A percentile compares a stretch with the other conserved stretches of the same genome.
Conservation (phyloP, 495 filamentous ascomycete genomes). For the Podospora didyma region DNA sequence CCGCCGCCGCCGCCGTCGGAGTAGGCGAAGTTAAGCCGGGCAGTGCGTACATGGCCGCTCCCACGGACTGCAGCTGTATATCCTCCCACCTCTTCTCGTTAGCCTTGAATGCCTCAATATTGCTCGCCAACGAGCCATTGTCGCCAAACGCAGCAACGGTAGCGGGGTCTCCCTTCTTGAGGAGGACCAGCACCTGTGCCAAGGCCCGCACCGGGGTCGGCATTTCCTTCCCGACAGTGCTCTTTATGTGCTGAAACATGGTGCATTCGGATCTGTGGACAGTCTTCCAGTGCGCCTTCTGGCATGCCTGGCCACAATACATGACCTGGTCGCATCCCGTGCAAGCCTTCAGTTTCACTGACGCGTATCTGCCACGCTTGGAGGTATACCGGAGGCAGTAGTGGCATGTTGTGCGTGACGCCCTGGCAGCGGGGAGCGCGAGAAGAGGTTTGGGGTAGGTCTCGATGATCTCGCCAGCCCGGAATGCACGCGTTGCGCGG, state of each 20-base stretch:
- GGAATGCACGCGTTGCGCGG: constrained; percentile 27
- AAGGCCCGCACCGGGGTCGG: constrained; percentile 46
- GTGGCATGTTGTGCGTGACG: constrained; percentile 36
- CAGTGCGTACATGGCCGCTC: constrained; percentile 34
- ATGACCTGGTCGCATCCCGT: constrained; percentile 42
- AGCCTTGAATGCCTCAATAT: constrained; percentile 27
- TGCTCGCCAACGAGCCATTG: constrained; percentile 30
- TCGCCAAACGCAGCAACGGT: constrained; percentile 23
- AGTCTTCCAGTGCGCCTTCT: constrained; percentile 51
- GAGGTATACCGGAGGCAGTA: constrained; percentile 39
- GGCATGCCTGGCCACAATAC: constrained; percentile 54
- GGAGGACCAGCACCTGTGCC: constrained; percentile 39
- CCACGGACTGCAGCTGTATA: constrained; percentile 43
- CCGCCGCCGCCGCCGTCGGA: constrained; percentile 20
- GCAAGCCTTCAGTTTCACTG: constrained; percentile 40
- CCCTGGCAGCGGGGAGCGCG: constrained; percentile 37
- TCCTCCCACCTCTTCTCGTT: constrained; percentile 29
- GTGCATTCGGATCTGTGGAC: constrained; percentile 51
- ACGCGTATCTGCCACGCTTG: constrained; percentile 5
- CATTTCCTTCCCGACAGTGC: constrained; percentile 23
- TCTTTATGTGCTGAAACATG: constrained; percentile 31
- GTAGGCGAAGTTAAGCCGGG: too few relatives aligned
- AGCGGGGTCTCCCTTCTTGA: constrained; percentile 7
- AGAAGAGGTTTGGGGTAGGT: constrained; percentile 36
- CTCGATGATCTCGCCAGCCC: constrained; percentile 38